Evolutionary conservation across 345 rosid species (phyloP).

Genomic region (Nasturtium officinale): DNA sequence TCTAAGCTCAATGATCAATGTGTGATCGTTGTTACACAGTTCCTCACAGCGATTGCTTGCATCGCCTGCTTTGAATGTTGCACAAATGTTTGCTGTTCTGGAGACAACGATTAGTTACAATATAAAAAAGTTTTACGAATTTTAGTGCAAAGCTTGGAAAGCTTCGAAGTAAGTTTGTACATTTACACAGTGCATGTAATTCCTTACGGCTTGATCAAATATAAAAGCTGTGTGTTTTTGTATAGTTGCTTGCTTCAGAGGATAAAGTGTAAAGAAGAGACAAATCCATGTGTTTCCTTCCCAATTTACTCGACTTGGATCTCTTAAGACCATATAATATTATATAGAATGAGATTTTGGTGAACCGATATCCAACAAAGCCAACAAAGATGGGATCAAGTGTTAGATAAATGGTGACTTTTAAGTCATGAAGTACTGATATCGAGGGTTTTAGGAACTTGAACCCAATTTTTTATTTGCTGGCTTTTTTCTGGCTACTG

Average conservation of each 20-base stretch:
- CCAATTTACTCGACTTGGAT: slow-evolving; percentile 28
- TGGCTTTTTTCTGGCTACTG: slow-evolving; percentile 39
- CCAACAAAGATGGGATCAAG: slow-evolving; percentile 42
- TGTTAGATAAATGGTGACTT: slow-evolving; percentile 33
- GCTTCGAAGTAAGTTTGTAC: slow-evolving; percentile 37
- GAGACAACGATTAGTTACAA: slow-evolving; percentile 46
- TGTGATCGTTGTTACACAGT: slow-evolving; percentile 58
- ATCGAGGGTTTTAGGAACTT: slow-evolving; percentile 38
- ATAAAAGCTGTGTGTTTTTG: slow-evolving; percentile 21
- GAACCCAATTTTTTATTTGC: slow-evolving; percentile 31
- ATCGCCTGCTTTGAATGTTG: slow-evolving; percentile 85
- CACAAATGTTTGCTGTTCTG: slow-evolving; percentile 62
- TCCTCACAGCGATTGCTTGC: slow-evolving; percentile 68
- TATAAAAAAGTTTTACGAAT: background rate
- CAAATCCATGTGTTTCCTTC: slow-evolving; percentile 28
- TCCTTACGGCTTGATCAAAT: slow-evolving; percentile 25
- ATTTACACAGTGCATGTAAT: slow-evolving; percentile 31
- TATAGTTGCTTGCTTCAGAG: slow-evolving; percentile 24
- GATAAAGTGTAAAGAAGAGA: slow-evolving; percentile 30
- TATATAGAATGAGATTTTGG: slow-evolving; percentile 1
- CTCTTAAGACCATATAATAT: slow-evolving; percentile 13
- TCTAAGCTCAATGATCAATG: slow-evolving; percentile 67
- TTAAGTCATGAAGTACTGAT: slow-evolving; percentile 32
- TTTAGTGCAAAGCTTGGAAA: slow-evolving; percentile 24
- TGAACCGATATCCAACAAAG: slow-evolving; percentile 34